Evolutionary conservation across 2,329 filamentous ascomycete species (phyloP), one percentile per base, ranked within the genome.

Genomic region (Monosporascus cannonballus): DNA sequence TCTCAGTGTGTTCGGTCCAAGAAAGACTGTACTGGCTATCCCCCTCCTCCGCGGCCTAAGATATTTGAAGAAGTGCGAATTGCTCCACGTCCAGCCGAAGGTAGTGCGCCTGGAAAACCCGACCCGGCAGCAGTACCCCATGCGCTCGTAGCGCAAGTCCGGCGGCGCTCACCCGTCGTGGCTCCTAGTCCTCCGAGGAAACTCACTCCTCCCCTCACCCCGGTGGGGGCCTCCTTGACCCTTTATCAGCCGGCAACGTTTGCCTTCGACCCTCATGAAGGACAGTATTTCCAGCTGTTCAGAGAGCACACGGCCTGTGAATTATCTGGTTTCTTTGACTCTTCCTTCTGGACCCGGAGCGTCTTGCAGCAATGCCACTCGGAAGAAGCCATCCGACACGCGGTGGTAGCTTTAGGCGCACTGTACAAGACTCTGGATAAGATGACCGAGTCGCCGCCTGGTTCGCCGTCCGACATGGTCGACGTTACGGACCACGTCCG

Each of bases 391-490:
- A 82, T 87, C 54, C 78, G 80, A 14, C 82, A 87, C 64, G 81
- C 84, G 11, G 83, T 87, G 9, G 76, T 87, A 24, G 85, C 84
- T 6, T 71, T 88, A 7, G 84, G 83, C 17, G 83, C 83, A 3
- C 69, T 88, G 39, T 86, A 87, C 67, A 86, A 86, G 66, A 85
- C 83, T 1, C 67, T 86, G 6, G 83, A 86, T 53, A 78, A 81
- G 62, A 75, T 76, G 5, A 75, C 74, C 22, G 78, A 79, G 56
- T 76, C 77, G 2, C 73, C 76, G 2, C 76, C 76, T 2, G 66
- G 69, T 6, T 79, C 78, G 4, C 78, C 78, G 1, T 64, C 67
- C 18, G 61, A 66, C 3, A 53, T 55, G 22, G 48, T 65, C 15
- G 65, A 73, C 34, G 59, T 61, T 22, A 52, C 58, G 27, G 73